Evolutionary conservation across 305 asterid species (phyloP), one percentile per base, ranked within the genome.

Genomic region (Ilex paraguariensis): DNA sequence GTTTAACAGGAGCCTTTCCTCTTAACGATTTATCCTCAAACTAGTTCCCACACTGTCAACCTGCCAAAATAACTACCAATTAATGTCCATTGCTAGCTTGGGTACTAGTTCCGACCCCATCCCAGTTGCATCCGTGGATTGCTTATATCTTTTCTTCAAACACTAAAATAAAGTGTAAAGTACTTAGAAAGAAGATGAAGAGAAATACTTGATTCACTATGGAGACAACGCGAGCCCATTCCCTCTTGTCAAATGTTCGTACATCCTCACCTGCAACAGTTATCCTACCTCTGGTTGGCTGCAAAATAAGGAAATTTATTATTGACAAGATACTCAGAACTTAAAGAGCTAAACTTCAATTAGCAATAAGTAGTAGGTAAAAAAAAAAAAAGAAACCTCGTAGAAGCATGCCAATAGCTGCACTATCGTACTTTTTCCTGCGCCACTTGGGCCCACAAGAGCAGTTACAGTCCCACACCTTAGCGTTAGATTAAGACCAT

Each of bases 191-290:
- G 6, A 69, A 51, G 69, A 60, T 70, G 17, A 15, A 49, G 72
- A 77, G 62, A 65, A 39, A 63, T 82, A 91, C 98, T 70, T 92
- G 98, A 76, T 92, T 92, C 71, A 92, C 98, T 52, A 87, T 73
- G 67, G 98, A 92, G 65, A 92, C 91, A 56, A 70, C 90, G 31
- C 90, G 87, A 64, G 96, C 96, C 98, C 98, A 92, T 78, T 92
- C 96, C 61, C 90, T 85, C 83, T 85, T 92, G 77, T 87, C 90
- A 70, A 92, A 90, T 57, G 95, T 71, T 57, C 97, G 86, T 56
- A 92, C 73, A 82, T 92, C 98, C 87, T 92, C 98, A 67, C 96
- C 97, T 51, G 88, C 91, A 74, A 92, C 94, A 63, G 98, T 92
- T 78, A 90, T 87, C 61, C 88, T 78, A 55, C 98, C 98, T 61